Percentiles rank a stretch among this genome's conserved stretches.
These are phyloP conservation scores for Mycena latifolia DNA, from an alignment of 768 basidiomycete genomes.

Conservation along the genomic window DNA sequence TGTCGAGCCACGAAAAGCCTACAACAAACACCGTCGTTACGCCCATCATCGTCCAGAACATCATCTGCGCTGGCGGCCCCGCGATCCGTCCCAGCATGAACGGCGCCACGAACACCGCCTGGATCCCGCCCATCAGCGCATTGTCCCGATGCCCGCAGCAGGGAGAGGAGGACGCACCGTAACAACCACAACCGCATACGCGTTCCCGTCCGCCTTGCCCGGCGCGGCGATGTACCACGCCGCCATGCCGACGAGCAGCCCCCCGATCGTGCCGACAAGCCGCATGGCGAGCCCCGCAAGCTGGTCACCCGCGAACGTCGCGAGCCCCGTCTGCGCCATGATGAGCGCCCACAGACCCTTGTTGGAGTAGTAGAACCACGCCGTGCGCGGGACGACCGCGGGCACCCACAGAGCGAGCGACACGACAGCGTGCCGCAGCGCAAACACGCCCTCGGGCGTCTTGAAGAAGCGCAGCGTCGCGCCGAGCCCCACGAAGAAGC, in stretches of 20 bases:
- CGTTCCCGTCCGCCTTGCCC: slow-evolving; percentile 52
- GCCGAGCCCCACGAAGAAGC: slow-evolving; percentile 46
- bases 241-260: slow-evolving; percentile 56
- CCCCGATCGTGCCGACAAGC: slow-evolving; percentile 48
- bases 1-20: slow-evolving; percentile 58
- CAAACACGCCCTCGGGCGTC: slow-evolving; percentile 56
- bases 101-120: slow-evolving; percentile 52
- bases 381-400: slow-evolving; percentile 49
- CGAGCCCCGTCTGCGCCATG: slow-evolving; percentile 58
- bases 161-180: slow-evolving; percentile 42
- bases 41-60: slow-evolving; percentile 53
- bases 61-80: slow-evolving; percentile 47
- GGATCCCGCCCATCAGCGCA: too few relatives aligned
- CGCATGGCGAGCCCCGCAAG: slow-evolving; percentile 50
- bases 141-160: too few relatives aligned
- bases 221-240: slow-evolving; percentile 59
- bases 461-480: slow-evolving; percentile 53
- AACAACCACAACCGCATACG: slow-evolving; percentile 57
- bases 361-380: slow-evolving; percentile 58
- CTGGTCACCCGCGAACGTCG: slow-evolving; percentile 59
- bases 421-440: slow-evolving; percentile 52
- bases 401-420: slow-evolving; percentile 59
- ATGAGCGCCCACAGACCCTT: slow-evolving; percentile 61
- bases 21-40: slow-evolving; percentile 56
- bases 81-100: slow-evolving; percentile 51